Evolutionary conservation across 306 rosid species (phyloP).

Genomic region (Acacia acuminata): DNA sequence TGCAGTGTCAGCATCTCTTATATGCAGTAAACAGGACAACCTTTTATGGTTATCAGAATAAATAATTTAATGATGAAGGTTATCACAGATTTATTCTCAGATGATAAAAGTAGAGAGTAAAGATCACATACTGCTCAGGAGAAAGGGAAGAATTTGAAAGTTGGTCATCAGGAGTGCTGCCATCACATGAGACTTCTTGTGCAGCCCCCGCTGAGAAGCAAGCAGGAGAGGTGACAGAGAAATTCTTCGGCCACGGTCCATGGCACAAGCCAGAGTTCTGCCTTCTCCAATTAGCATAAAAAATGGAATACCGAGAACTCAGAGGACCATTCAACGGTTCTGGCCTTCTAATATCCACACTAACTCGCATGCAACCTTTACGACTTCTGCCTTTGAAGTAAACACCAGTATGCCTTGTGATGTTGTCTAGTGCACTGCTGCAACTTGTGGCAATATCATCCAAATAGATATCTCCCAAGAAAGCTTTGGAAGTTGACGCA

Average conservation of each 20-base stretch:
- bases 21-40: constrained; percentile 12
- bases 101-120: constrained; percentile 10
- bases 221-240: constrained; percentile 35
- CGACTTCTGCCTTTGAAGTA: constrained; percentile 48
- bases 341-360: constrained; percentile 57
- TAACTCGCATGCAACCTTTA: constrained; percentile 43
- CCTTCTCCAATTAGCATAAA: constrained; percentile 39
- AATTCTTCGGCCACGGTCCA: constrained; percentile 49
- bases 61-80: neutral
- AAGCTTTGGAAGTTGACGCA: constrained; percentile 65
- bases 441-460: constrained; percentile 54
- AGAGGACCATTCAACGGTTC: constrained; percentile 39
- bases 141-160: constrained; percentile 41
- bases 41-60: constrained; percentile 5
- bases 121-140: constrained; percentile 55
- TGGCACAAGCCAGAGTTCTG: constrained; percentile 31
- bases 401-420: constrained; percentile 53
- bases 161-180: constrained; percentile 53
- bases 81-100: neutral
- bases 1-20: neutral
- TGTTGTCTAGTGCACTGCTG: constrained; percentile 42
- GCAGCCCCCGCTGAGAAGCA: constrained; percentile 60
- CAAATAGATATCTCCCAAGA: constrained; percentile 63
- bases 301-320: constrained; percentile 28
- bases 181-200: constrained; percentile 61